Conservation (phyloP, 2,329 filamentous ascomycete genomes). For the Triangularia setosa region DNA sequence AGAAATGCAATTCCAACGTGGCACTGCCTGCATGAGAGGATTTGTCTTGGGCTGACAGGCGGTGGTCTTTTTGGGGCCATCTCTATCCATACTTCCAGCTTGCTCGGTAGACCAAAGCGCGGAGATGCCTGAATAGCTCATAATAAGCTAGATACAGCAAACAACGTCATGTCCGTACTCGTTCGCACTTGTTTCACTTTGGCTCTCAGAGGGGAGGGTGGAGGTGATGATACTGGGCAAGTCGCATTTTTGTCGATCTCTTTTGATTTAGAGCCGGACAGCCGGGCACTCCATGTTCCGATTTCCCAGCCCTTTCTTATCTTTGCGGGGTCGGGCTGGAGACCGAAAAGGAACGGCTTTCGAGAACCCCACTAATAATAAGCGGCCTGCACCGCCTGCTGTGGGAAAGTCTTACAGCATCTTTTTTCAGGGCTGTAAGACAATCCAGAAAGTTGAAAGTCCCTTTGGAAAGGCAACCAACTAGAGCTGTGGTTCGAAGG, state of each 20-base stretch:
- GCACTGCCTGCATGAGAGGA: conserved; percentile 1
- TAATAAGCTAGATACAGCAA: no score
- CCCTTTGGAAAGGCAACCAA: not conserved
- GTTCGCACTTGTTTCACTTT: not conserved
- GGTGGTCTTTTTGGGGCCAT: not conserved
- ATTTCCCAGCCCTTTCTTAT: not conserved
- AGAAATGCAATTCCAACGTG: not conserved
- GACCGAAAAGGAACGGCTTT: not conserved
- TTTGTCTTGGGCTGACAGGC: not conserved
- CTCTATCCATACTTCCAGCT: not conserved
- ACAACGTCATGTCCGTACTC: not conserved
- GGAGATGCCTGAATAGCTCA: not conserved
- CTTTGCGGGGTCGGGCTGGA: not conserved
- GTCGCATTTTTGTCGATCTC: not conserved
- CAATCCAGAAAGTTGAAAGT: not conserved
- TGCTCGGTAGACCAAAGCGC: not conserved
- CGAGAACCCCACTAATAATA: not conserved
- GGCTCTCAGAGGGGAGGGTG: not conserved
- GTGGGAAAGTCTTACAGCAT: not conserved
- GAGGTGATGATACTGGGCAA: not conserved
- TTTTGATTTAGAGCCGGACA: not conserved
- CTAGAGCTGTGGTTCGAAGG: not conserved
- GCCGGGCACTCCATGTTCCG: not conserved
- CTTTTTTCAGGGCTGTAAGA: not conserved
- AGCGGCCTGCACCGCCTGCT: not conserved